Evolutionary conservation across 306 rosid genomes (phyloP).

Genomic region (Astragalus membranaceus): DNA sequence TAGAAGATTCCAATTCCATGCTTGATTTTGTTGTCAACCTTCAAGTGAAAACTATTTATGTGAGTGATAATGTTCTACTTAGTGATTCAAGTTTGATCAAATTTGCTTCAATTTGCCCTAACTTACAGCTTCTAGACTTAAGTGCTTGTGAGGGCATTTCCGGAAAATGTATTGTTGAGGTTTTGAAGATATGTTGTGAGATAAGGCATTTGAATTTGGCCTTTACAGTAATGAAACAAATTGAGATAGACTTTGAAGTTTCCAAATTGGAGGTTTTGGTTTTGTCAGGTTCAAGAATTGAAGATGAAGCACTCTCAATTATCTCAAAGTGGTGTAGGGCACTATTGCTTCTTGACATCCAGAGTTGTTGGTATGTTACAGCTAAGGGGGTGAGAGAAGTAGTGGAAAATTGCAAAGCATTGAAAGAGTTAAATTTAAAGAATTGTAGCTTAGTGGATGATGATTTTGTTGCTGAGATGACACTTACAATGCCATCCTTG

Average conservation of each 20-base stretch:
- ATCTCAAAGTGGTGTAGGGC: slow-evolving; percentile 47
- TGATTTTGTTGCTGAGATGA: slow-evolving; percentile 41
- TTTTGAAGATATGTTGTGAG: slow-evolving; percentile 41
- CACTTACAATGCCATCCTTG: slow-evolving; percentile 44
- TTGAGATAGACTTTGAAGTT: slow-evolving; percentile 36
- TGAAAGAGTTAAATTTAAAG: slow-evolving; percentile 59
- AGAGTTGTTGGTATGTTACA: slow-evolving; percentile 43
- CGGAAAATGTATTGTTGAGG: slow-evolving; percentile 33
- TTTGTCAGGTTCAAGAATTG: slow-evolving; percentile 30
- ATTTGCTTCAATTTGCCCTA: slow-evolving; percentile 42
- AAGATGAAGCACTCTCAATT: slow-evolving; percentile 41
- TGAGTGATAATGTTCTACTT: slow-evolving; percentile 35
- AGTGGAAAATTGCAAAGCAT: slow-evolving; percentile 37
- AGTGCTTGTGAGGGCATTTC: slow-evolving; percentile 34
- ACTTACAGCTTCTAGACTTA: slow-evolving; percentile 51
- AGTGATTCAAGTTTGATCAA: slow-evolving; percentile 21
- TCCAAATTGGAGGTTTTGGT: slow-evolving; percentile 41
- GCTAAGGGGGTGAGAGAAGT: slow-evolving; percentile 51
- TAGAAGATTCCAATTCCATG: neutral
- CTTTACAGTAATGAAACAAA: slow-evolving; percentile 9
- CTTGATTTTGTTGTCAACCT: slow-evolving; percentile 14
- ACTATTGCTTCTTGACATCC: slow-evolving; percentile 36
- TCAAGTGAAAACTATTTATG: slow-evolving; percentile 36
- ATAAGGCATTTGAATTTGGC: slow-evolving; percentile 41
- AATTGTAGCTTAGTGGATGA: slow-evolving; percentile 29